Conservation (phyloP, 129 eudicot genomes). For the Rutidosis leptorrhynchoides region DNA sequence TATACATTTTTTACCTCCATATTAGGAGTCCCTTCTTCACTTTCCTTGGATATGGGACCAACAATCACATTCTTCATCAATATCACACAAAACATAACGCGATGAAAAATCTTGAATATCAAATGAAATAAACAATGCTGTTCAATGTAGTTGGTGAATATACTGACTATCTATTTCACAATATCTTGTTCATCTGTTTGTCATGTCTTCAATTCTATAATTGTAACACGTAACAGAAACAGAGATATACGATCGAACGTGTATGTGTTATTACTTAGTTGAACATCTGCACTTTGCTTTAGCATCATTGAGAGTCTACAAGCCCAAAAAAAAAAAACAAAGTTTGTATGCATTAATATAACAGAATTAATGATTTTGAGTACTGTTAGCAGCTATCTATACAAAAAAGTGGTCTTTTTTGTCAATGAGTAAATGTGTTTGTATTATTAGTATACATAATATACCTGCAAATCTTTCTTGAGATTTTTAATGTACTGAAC, state of each 20-base stretch:
- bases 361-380: not conserved
- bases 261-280: slow-evolving; percentile 22
- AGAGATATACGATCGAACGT: slow-evolving; percentile 11
- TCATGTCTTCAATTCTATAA: slow-evolving; percentile 7
- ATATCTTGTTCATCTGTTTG: not conserved
- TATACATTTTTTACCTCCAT: not conserved
- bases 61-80: not conserved
- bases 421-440: not conserved
- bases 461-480: slow-evolving; percentile 65
- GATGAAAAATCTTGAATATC: slow-evolving; percentile 2
- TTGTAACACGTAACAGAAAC: slow-evolving; percentile 8
- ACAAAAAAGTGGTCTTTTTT: not conserved
- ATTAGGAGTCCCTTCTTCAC: not conserved
- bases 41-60: not conserved
- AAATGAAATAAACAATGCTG: not conserved
- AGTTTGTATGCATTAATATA: slow-evolving; percentile 1
- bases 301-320: slow-evolving; percentile 54
- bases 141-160: slow-evolving; percentile 4
- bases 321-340: slow-evolving; percentile 10
- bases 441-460: slow-evolving; percentile 20
- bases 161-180: slow-evolving; percentile 8
- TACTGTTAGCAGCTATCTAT: not conserved
- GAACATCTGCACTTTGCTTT: slow-evolving; percentile 61
- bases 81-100: not conserved
- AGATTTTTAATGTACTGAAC: slow-evolving; percentile 88